These are phyloP conservation scores for Alternaria arborescens DNA, from an alignment of 2,329 filamentous ascomycete genomes.

Conservation along the genomic window DNA sequence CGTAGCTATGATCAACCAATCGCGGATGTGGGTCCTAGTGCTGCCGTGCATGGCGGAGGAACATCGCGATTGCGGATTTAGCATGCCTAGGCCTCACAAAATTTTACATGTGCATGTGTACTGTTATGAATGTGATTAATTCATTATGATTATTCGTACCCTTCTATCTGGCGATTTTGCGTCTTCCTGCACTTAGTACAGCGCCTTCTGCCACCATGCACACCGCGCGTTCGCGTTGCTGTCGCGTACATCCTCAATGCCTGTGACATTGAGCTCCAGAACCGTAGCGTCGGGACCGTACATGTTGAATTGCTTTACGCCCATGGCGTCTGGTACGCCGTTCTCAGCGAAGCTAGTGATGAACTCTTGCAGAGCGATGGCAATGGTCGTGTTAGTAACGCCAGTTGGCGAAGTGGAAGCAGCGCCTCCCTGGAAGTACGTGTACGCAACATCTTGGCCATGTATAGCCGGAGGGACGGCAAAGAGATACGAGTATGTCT, in stretches of 20 bases:
- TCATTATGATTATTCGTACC: slow-evolving; percentile 2
- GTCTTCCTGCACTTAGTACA: slow-evolving; percentile 43
- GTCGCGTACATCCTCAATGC: slow-evolving; percentile 56
- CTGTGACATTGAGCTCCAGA: slow-evolving; percentile 54
- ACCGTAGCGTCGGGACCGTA: slow-evolving; percentile 58
- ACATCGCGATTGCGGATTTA: slow-evolving; percentile 14
- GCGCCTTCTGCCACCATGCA: slow-evolving; percentile 62
- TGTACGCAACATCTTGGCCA: slow-evolving; percentile 62
- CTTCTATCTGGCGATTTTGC: neutral
- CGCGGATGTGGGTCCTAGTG: slow-evolving; percentile 11
- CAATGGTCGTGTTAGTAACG: slow-evolving; percentile 48
- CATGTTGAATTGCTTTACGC: slow-evolving; percentile 56
- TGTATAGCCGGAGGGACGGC: slow-evolving; percentile 63
- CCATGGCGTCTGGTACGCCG: slow-evolving; percentile 50
- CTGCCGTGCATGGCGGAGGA: neutral
- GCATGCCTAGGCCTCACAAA: slow-evolving; percentile 3
- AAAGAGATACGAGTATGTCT: slow-evolving; percentile 63
- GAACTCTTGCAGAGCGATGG: slow-evolving; percentile 57
- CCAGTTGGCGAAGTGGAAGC: slow-evolving; percentile 10
- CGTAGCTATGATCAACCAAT: slow-evolving; percentile 32
- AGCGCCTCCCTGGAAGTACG: slow-evolving; percentile 58
- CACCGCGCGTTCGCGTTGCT: slow-evolving; percentile 59
- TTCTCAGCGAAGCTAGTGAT: slow-evolving; percentile 55
- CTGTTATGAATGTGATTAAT: neutral
- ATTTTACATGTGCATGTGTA: slow-evolving; percentile 3